Evolutionary conservation across 345 rosid species (phyloP).

Genomic region (Acer campestre): DNA sequence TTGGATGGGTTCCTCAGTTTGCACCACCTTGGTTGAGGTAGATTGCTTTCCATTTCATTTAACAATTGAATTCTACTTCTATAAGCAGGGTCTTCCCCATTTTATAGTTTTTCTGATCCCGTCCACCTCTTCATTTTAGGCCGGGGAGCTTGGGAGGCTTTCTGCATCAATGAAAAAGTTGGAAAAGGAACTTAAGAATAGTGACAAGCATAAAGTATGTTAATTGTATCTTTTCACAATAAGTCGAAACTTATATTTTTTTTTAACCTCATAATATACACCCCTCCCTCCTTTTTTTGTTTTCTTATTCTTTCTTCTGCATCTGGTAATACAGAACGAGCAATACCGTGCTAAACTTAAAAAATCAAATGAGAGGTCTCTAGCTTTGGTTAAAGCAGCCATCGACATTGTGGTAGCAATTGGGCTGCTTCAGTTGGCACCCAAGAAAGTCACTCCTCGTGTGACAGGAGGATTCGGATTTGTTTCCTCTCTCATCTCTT

Average conservation of each 20-base stretch:
- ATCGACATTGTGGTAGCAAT: conserved; percentile 86
- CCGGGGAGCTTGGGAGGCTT: conserved; percentile 86
- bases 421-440: conserved; percentile 89
- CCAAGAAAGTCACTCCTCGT: conserved; percentile 86
- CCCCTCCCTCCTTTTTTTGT: background rate
- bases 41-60: conserved; percentile 18
- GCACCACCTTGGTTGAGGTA: conserved; percentile 87
- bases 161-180: conserved; percentile 78
- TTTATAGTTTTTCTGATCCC: background rate
- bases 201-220: conserved; percentile 66
- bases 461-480: conserved; percentile 90
- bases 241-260: background rate
- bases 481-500: conserved; percentile 79
- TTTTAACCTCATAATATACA: background rate
- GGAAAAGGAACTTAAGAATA: conserved; percentile 70
- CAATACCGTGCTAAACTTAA: conserved; percentile 70
- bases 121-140: conserved; percentile 35
- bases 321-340: conserved; percentile 57
- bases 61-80: background rate
- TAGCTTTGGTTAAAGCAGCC: conserved; percentile 78
- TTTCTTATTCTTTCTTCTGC: background rate
- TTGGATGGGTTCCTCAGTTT: conserved; percentile 91
- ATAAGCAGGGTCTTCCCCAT: background rate
- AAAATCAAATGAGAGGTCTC: conserved; percentile 79
- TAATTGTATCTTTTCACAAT: background rate